Conservation (phyloP, 306 rosid species). For the Pachyrhizus erosus region DNA sequence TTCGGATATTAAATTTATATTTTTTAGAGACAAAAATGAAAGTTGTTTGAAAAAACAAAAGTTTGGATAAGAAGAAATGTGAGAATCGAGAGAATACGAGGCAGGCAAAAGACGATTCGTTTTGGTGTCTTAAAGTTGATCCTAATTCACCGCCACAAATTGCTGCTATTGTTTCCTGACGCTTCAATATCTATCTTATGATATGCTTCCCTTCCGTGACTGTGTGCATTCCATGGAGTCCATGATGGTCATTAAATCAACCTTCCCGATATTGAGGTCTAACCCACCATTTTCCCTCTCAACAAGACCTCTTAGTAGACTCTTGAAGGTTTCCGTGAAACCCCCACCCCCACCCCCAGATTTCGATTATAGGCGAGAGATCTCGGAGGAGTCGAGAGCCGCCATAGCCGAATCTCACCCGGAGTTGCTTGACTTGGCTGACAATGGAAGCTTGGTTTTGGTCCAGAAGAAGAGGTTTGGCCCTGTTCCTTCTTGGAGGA, state of each 20-base stretch:
- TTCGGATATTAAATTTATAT: too few relatives aligned
- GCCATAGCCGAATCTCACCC: conserved; percentile 72
- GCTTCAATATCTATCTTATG: too few relatives aligned
- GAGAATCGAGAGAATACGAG: neutral
- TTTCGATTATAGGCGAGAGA: conserved; percentile 74
- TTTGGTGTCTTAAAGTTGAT: neutral
- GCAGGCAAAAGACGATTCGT: neutral
- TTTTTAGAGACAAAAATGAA: too few relatives aligned
- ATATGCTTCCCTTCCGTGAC: too few relatives aligned
- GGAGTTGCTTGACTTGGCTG: conserved; percentile 77
- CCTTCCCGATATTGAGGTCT: conserved; percentile 59
- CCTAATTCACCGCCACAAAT: neutral
- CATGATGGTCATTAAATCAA: conserved; percentile 53
- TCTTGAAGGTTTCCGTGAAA: conserved; percentile 61
- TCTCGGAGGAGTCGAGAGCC: conserved; percentile 59
- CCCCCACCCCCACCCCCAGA: conserved; percentile 73
- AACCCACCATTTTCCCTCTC: conserved; percentile 59
- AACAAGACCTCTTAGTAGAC: conserved; percentile 40
- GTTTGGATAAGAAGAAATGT: neutral
- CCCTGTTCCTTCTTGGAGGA: conserved; percentile 80
- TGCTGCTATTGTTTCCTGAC: too few relatives aligned
- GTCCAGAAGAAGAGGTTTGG: conserved; percentile 75
- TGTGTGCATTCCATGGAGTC: conserved; percentile 68
- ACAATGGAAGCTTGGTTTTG: conserved; percentile 75
- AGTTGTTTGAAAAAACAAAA: too few relatives aligned